Evolutionary conservation across 176 grass and related monocot genomes (phyloP), one percentile per base, ranked within the genome.

Genomic region (Saccharum spontaneum): DNA sequence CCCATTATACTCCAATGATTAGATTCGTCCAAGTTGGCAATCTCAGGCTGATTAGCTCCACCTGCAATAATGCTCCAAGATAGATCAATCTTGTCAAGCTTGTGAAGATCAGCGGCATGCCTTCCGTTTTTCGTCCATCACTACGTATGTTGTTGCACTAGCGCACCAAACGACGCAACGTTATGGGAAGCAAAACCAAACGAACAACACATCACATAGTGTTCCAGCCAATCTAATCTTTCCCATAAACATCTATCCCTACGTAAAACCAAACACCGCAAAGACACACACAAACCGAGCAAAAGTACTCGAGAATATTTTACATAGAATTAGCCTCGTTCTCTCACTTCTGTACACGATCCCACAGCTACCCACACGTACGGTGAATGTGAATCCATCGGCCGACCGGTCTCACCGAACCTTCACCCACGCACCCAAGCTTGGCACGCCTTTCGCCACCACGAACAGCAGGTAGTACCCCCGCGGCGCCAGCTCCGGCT

Each of bases 401-500:
- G 3, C 3, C 8, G 9, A 5, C 7, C 14, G 24, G 26, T 52
- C 2, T 76, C 43, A 83, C 3, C 77, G 64, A 33, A 94, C 79
- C 85, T 90, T 89, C 24, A 93, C 88, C 95, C 92, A 97, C 10
- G 48, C 76, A 1, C 80, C 92, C 6, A 48, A 0, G 92, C 95
- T 93, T 1, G 95, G 92, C 39, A 94, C 87, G 10, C 79, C 90
- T 48, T 86, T 84, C 7, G 75, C 81, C 45, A 97, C 75, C 15
- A 97, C 82, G 50, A 69, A 94, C 12, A 97, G 23, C 73, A 89
- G 31, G 82, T 97, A 97, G 70, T 97, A 94, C 41, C 90, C 95
- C 1, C 86, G 74, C 26, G 95, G 95, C 16, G 95, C 90, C 2
- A 94, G 70, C 84, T 85, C 91, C 2, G 83, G 83, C 40, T 77